Conservation (phyloP, 352 stramenopile species). For the Elongisporangium anandrum region DNA sequence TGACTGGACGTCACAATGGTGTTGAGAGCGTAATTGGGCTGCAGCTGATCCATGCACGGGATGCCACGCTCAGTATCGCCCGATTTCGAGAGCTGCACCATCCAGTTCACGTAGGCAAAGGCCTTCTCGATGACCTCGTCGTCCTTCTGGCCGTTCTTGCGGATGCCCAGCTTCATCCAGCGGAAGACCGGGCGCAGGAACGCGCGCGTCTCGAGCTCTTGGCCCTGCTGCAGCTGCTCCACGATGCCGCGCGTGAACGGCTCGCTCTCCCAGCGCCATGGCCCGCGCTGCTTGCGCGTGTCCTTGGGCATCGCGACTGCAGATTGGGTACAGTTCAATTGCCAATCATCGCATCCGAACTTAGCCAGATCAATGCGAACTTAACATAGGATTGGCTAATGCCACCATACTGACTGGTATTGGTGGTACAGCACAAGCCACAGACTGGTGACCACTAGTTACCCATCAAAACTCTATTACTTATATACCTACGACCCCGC, state of each 20-base stretch:
- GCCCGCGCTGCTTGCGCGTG: not conserved
- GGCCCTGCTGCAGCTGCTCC: constrained; percentile 19
- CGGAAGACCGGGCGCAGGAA: constrained; percentile 70
- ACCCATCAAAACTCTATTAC: not conserved
- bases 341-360: not conserved
- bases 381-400: not conserved
- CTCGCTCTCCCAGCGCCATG: constrained; percentile 33
- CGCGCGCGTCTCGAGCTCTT: constrained; percentile 45
- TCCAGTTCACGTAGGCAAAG: constrained; percentile 70
- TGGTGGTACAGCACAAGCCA: not conserved
- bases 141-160: constrained; percentile 58
- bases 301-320: not conserved
- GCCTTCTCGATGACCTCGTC: constrained; percentile 45
- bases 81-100: constrained; percentile 39
- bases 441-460: not conserved
- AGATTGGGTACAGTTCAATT: not conserved
- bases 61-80: constrained; percentile 48
- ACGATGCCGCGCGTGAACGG: constrained; percentile 33
- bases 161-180: constrained; percentile 62
- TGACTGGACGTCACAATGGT: constrained; percentile 77
- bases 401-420: not conserved
- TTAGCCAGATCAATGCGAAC: not conserved
- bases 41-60: constrained; percentile 27
- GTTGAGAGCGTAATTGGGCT: constrained; percentile 74
- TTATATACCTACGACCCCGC: not conserved